Conservation (phyloP, 352 stramenopile genomes). For the Globisporangium camurandrum region DNA sequence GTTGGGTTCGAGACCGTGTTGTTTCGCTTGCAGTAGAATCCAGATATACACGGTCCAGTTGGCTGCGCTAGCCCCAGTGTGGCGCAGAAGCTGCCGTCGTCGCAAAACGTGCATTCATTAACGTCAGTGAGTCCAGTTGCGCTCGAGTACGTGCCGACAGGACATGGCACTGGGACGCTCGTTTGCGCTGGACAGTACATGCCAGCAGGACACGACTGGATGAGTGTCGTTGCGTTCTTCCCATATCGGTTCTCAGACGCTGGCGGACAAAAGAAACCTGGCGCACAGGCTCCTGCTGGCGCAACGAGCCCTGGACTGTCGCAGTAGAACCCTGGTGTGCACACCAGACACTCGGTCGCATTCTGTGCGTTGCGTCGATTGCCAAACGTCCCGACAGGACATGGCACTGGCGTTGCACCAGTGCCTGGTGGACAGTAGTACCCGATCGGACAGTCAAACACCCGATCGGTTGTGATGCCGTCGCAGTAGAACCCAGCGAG, state of each 20-base stretch:
- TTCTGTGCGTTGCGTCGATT: slow-evolving; percentile 25
- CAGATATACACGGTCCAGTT: slow-evolving; percentile 26
- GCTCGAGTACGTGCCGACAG: slow-evolving; percentile 56
- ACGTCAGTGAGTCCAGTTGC: slow-evolving; percentile 26
- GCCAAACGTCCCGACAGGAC: slow-evolving; percentile 68
- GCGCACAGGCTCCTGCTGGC: slow-evolving; percentile 29
- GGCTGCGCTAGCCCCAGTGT: slow-evolving; percentile 24
- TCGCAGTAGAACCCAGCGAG: slow-evolving; percentile 67
- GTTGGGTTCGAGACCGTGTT: slow-evolving; percentile 33
- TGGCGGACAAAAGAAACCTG: slow-evolving; percentile 50
- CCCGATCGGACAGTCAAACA: slow-evolving; percentile 32
- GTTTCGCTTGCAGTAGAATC: slow-evolving; percentile 48
- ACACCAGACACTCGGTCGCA: slow-evolving; percentile 27
- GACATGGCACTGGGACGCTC: slow-evolving; percentile 46
- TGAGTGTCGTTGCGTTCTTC: slow-evolving; percentile 24
- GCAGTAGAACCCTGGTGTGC: slow-evolving; percentile 38
- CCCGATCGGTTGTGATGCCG: slow-evolving; percentile 29
- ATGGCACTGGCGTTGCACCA: slow-evolving; percentile 29
- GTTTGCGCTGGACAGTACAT: slow-evolving; percentile 75
- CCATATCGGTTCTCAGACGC: slow-evolving; percentile 34
- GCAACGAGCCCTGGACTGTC: slow-evolving; percentile 15
- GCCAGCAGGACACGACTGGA: slow-evolving; percentile 53
- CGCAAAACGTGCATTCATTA: slow-evolving; percentile 49
- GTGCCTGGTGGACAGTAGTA: slow-evolving; percentile 45
- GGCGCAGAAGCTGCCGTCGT: slow-evolving; percentile 42